phyloP scores from a whole-genome alignment of 2,329 filamentous ascomycete genomes.

The Epichloe bromicola region DNA sequence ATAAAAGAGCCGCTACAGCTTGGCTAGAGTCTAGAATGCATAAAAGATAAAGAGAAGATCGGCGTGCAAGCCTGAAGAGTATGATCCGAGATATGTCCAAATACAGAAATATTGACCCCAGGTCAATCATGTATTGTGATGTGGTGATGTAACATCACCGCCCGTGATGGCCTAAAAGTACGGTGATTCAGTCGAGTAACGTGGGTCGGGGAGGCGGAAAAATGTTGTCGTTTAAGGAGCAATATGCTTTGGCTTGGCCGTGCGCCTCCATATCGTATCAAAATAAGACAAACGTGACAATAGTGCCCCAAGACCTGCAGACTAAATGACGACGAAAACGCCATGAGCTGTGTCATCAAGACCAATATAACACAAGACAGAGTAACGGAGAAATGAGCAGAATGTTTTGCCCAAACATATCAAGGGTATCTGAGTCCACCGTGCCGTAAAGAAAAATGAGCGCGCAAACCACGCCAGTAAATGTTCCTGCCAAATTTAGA shows the following conservation, averaged over 20 bases:
- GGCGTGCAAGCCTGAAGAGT: slow-evolving; percentile 13
- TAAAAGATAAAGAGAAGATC: slow-evolving; percentile 13
- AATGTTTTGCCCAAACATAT: neutral
- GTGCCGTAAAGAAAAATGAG: neutral
- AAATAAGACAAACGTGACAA: neutral
- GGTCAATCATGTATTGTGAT: slow-evolving; percentile 13
- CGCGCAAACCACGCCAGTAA: neutral
- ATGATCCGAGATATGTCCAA: slow-evolving; percentile 21
- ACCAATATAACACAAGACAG: neutral
- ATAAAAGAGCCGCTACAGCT: slow-evolving; percentile 13
- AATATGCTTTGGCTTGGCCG: neutral
- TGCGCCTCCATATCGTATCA: neutral
- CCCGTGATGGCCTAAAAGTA: neutral
- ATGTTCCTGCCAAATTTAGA: neutral
- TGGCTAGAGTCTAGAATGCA: slow-evolving; percentile 23
- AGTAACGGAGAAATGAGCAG: neutral
- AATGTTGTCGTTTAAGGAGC: neutral
- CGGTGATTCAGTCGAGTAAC: neutral
- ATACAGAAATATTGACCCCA: slow-evolving; percentile 16
- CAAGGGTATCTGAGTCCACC: neutral
- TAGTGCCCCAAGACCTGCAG: neutral
- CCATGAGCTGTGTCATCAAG: neutral
- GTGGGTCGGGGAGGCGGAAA: neutral
- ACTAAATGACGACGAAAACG: neutral
- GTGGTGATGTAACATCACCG: slow-evolving; percentile 4